Base-by-base conservation (phyloP, 2,329 filamentous ascomycete species). In the Arachnomyces sp. region DNA sequence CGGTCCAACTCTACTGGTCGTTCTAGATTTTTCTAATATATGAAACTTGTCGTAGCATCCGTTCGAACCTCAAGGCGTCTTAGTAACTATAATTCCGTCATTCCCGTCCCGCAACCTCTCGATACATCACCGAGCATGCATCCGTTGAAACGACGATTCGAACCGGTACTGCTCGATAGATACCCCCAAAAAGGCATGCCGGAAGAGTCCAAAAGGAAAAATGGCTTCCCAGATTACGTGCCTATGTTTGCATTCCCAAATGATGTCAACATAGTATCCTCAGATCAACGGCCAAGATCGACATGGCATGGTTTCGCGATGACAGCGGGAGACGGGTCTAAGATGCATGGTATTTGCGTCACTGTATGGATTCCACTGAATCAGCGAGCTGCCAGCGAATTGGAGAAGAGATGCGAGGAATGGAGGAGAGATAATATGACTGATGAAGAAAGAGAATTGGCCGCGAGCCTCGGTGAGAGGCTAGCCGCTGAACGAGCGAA, bases 231-330 rank as follows among this genome's bases (percentile, higher is more conserved):
- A 1, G 92, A 98, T 59, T 98, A 95, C 55, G 87, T 98, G 13
- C 92, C 92, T 42, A 96, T 98, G 92, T 98, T 98, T 63, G 89
- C 92, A 39, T 98, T 96, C 55, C 92, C 92, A 34, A 95, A 96
- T 63, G 92, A 98, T 61, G 92, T 98, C 52, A 88, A 88, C 48
- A 92, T 98, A 38, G 86, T 96, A 7, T 95, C 92, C 1, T 89
- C 89, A 1, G 92, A 98, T 56, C 87, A 95, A 59, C 77, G 89
- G 46, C 92, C 92, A 1, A 77, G 88, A 46, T 90, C 92, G n/a
- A 95, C 89, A 16, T 98, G 92, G 92, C 92, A 98, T 65, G 92
- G 92, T 36, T 98, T 98, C 58, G 89, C 87, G 46, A 96, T 98
- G 92, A 98, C 92, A 2, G 84, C 84, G 15, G 85, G 86, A 41